These are phyloP conservation scores for Hypoxylon lienhwacheense DNA, from an alignment of 495 filamentous ascomycete species.

Conservation along the genomic window DNA sequence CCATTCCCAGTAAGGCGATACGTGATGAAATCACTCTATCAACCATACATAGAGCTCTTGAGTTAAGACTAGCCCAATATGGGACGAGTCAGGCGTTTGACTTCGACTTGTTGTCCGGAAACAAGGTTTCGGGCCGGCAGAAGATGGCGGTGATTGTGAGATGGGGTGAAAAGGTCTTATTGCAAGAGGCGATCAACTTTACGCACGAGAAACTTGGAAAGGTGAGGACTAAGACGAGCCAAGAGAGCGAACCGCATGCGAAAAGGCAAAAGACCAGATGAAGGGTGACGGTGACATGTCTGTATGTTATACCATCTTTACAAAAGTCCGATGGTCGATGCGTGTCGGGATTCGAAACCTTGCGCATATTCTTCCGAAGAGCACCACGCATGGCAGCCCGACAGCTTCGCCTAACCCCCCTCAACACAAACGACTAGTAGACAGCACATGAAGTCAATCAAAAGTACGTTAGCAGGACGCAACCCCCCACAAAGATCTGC, in stretches of 20 bases:
- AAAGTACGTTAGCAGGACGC: background rate
- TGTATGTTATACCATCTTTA: background rate
- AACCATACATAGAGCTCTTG: conserved; percentile 46
- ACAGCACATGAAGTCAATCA: conserved; percentile 3
- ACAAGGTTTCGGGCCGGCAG: conserved; percentile 44
- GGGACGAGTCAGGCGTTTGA: conserved; percentile 66
- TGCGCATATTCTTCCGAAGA: conserved; percentile 8
- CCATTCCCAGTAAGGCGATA: conserved; percentile 45
- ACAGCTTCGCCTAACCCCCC: background rate
- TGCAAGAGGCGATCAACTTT: conserved; percentile 53
- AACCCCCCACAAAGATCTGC: conserved; percentile 1
- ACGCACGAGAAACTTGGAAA: conserved; percentile 35
- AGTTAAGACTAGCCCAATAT: conserved; percentile 58
- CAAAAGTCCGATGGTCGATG: conserved; percentile 1
- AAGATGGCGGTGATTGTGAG: conserved; percentile 77
- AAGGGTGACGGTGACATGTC: no score
- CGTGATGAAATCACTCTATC: conserved; percentile 44
- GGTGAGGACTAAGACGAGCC: conserved; percentile 36
- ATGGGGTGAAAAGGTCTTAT: conserved; percentile 77
- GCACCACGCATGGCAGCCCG: conserved; percentile 20
- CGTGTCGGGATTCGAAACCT: conserved; percentile 2
- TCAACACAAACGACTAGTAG: no score
- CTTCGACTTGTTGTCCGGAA: conserved; percentile 48
- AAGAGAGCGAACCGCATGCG: conserved; percentile 41
- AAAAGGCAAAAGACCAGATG: conserved; percentile 47